A percentile compares a stretch with the other conserved stretches of the same genome.
phyloP scores from a whole-genome alignment of 768 basidiomycete species.

The Sistotremastrum suecicum region DNA sequence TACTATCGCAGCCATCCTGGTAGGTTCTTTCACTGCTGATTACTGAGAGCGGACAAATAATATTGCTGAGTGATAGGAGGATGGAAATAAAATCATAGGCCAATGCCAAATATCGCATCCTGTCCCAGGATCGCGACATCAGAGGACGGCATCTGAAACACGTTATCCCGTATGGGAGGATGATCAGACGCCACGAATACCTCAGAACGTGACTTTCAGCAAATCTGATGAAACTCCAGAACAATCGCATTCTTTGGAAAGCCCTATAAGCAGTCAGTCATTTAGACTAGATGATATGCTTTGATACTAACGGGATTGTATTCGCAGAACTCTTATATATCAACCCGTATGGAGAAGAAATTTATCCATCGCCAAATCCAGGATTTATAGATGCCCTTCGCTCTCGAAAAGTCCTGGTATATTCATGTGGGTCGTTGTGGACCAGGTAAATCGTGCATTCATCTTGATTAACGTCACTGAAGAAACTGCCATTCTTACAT shows the following conservation, averaged over 20 bases:
- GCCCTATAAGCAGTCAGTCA: conserved; percentile 49
- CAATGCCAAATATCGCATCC: conserved; percentile 94
- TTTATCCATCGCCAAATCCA: conserved; percentile 79
- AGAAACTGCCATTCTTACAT: background rate
- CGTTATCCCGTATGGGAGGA: conserved; percentile 13
- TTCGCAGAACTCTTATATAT: conserved; percentile 67
- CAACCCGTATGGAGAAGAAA: conserved; percentile 82
- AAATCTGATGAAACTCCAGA: conserved; percentile 29
- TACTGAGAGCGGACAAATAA: background rate
- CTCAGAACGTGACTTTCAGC: conserved; percentile 54
- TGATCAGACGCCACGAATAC: conserved; percentile 20
- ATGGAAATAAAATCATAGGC: conserved; percentile 68
- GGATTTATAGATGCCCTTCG: conserved; percentile 56
- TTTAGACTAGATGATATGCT: background rate
- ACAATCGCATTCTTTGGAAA: conserved; percentile 38
- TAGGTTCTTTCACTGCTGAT: conserved; percentile 15
- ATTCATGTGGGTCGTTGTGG: conserved; percentile 91
- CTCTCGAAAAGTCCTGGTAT: conserved; percentile 58
- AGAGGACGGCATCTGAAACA: conserved; percentile 7
- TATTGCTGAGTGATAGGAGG: conserved; percentile 29
- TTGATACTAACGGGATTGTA: background rate
- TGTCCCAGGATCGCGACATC: conserved; percentile 20
- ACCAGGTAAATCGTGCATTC: conserved; percentile 44
- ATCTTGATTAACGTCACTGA: background rate
- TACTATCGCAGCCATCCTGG: conserved; percentile 87